Base-by-base conservation (phyloP, 306 rosid species). In the Dryas alaskensis region DNA sequence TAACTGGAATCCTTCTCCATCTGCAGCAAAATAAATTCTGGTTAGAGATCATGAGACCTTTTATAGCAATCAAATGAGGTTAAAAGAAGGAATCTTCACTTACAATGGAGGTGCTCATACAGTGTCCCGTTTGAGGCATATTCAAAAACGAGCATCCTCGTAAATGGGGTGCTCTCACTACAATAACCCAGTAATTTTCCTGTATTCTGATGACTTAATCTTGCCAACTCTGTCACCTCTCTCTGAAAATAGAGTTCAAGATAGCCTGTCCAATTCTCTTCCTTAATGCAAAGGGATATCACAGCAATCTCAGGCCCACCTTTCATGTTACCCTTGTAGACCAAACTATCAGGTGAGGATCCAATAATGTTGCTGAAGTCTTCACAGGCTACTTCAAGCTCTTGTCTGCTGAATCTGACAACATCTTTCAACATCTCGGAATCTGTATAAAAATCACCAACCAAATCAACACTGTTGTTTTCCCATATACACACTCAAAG, bases 291-390 rank as follows among this genome's bases (percentile, higher is more conserved):
- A 80, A 95, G 86, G 72, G 98, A 92, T 62, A 95, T 89, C 60
- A 92, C 98, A 53, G 98, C 99, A 69, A 95, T 88, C 88, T 92
- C 99, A 61, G 98, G 96, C 50, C 99, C 99, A 65, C 88, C 90
- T 86, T 87, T 88, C 78, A 95, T 82, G 79, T 75, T 95, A 65
- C 99, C 99, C 82, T 95, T 95, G 87, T 95, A 95, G 69, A 95
- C 98, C 60, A 92, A 68, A 84, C 96, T 95, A 80, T 92, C 99
- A 4, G 97, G 97, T 14, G 99, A 95, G 83, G 99, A 92, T 52
- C 99, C 99, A 73, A 95, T 95, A 59, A 92, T 95, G 81, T 95
- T 95, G 85, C 99, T 95, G 79, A 95, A 95, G 81, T 95, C 99
- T 87, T 95, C 99, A 70, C 98, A 95, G 39, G 98, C 99, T 75